Evolutionary conservation across 176 grass and related monocot species (phyloP).

Genomic region (Microstegium vimineum): DNA sequence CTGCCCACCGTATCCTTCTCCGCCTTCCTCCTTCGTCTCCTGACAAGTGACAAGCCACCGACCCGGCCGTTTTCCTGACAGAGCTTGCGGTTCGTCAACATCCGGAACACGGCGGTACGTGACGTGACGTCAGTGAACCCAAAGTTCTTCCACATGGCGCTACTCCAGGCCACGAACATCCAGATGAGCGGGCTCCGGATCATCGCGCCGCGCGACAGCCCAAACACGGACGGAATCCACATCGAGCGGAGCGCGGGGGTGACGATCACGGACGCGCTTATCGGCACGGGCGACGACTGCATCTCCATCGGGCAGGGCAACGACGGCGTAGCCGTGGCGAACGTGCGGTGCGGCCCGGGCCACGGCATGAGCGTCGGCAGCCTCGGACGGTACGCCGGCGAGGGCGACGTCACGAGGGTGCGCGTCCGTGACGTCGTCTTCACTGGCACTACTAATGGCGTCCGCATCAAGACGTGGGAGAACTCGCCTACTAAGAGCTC

Average conservation of each 20-base stretch:
- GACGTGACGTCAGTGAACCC: conserved; percentile 52
- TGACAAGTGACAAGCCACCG: neutral
- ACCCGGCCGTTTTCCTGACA: neutral
- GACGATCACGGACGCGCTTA: conserved; percentile 16
- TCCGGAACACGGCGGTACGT: conserved; percentile 36
- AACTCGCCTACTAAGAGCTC: neutral
- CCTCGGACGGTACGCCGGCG: conserved; percentile 42
- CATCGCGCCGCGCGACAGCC: conserved; percentile 38
- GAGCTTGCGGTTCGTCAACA: conserved; percentile 37
- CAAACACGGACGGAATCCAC: conserved; percentile 79
- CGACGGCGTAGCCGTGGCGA: conserved; percentile 24
- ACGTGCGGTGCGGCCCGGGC: conserved; percentile 56
- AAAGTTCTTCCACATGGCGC: conserved; percentile 71
- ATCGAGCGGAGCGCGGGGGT: conserved; percentile 48
- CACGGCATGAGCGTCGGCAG: conserved; percentile 73
- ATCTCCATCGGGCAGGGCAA: conserved; percentile 66
- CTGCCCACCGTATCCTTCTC: conserved; percentile 45
- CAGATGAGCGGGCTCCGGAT: conserved; percentile 31
- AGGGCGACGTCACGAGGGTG: conserved; percentile 48
- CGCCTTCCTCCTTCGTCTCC: neutral
- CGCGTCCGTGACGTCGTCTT: conserved; percentile 27
- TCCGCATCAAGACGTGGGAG: neutral
- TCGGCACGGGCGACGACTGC: conserved; percentile 64
- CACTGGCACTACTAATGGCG: neutral
- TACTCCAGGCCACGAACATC: conserved; percentile 15